These are phyloP conservation scores for Alopecurus myosuroides DNA, from an alignment of 176 grass and related monocot species.

Conservation along the genomic window DNA sequence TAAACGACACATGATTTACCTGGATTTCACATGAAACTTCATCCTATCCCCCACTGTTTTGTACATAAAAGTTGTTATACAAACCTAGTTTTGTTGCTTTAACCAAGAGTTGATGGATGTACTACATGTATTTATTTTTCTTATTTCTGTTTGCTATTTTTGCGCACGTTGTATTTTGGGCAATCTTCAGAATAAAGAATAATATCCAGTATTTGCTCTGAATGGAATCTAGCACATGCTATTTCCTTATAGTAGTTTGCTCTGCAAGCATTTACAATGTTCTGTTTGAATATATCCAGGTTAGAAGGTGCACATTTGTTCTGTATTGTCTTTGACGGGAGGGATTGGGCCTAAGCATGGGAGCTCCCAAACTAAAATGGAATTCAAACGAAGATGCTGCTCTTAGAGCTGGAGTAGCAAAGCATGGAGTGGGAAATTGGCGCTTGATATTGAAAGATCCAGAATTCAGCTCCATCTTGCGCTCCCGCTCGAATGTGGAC, in stretches of 20 bases:
- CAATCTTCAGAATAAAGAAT: neutral
- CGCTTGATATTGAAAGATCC: conserved; percentile 69
- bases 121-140: neutral
- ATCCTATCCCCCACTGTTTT: neutral
- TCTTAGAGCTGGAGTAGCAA: conserved; percentile 82
- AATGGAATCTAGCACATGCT: neutral
- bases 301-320: neutral
- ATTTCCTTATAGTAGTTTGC: neutral
- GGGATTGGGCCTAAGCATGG: conserved; percentile 41
- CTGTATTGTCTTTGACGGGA: conserved; percentile 1
- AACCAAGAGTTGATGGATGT: neutral
- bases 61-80: neutral
- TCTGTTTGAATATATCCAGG: conserved; percentile 7
- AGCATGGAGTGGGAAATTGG: conserved; percentile 84
- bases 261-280: neutral
- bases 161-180: neutral
- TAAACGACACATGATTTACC: neutral
- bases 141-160: neutral
- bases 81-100: conserved; percentile 6
- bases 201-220: neutral
- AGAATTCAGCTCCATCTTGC: conserved; percentile 47
- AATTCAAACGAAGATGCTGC: conserved; percentile 62
- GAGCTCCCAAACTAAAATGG: conserved; percentile 75
- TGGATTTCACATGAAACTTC: neutral
- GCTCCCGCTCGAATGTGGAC: conserved; percentile 73